A percentile compares a stretch with the other conserved stretches of the same genome.
Evolutionary conservation across 495 filamentous ascomycete genomes (phyloP).

Genomic region (Penicillium diatomitis): DNA sequence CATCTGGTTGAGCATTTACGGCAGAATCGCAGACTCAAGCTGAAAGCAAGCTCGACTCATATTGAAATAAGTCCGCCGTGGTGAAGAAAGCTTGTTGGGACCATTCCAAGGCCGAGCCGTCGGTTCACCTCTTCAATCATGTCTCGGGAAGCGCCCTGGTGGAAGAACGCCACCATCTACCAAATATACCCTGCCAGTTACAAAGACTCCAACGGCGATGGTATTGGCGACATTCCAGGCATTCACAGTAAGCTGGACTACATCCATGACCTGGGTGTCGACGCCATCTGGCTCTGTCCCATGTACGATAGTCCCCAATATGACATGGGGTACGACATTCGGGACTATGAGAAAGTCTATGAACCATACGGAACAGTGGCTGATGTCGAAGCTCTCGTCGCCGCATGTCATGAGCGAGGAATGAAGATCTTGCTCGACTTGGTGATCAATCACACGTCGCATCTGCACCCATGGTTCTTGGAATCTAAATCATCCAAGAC

Average conservation of each 20-base stretch:
- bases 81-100: too few relatives aligned
- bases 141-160: conserved; percentile 18
- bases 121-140: conserved; percentile 1
- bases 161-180: conserved; percentile 33
- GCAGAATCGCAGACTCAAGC: too few relatives aligned
- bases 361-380: conserved; percentile 45
- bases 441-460: conserved; percentile 51
- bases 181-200: conserved; percentile 34
- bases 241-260: conserved; percentile 52
- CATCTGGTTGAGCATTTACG: not conserved
- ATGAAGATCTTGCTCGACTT: conserved; percentile 49
- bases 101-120: too few relatives aligned
- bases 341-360: conserved; percentile 49
- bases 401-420: conserved; percentile 37
- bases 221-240: conserved; percentile 50
- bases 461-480: conserved; percentile 50
- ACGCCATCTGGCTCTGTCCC: conserved; percentile 32
- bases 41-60: too few relatives aligned
- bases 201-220: conserved; percentile 33
- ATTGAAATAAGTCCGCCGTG: too few relatives aligned
- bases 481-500: conserved; percentile 38
- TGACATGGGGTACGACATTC: conserved; percentile 48
- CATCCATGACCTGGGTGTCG: conserved; percentile 35
- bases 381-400: conserved; percentile 45
- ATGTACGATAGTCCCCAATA: conserved; percentile 44